These are phyloP conservation scores for Thyridium curvatum DNA, from an alignment of 2,329 filamentous ascomycete genomes.

Conservation along the genomic window DNA sequence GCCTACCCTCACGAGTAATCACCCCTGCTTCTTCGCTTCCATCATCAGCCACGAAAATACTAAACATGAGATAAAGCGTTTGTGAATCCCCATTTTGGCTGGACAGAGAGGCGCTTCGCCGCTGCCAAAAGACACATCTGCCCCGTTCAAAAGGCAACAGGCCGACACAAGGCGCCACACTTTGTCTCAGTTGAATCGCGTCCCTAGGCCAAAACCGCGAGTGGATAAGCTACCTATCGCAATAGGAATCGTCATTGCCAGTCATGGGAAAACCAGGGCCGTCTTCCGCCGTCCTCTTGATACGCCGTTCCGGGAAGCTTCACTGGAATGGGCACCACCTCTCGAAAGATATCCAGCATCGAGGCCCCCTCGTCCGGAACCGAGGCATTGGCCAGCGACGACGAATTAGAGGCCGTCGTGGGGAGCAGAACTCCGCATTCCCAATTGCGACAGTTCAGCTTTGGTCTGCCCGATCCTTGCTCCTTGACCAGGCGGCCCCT, in stretches of 20 bases:
- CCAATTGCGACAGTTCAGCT: constrained; percentile 86
- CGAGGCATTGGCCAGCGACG: constrained; percentile 10
- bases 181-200: too few relatives aligned
- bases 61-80: too few relatives aligned
- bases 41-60: too few relatives aligned
- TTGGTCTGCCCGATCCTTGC: constrained; percentile 57
- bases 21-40: too few relatives aligned
- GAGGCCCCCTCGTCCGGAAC: constrained; percentile 5
- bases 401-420: constrained; percentile 23
- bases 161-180: not conserved
- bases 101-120: too few relatives aligned
- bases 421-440: constrained; percentile 85
- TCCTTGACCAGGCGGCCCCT: constrained; percentile 77
- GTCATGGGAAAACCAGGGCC: constrained; percentile 34
- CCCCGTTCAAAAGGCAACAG: not conserved
- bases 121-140: too few relatives aligned
- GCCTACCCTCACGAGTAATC: too few relatives aligned
- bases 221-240: not conserved
- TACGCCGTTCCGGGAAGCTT: constrained; percentile 49
- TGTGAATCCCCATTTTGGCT: too few relatives aligned
- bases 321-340: constrained; percentile 58
- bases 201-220: not conserved
- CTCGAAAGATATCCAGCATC: constrained; percentile 42
- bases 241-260: not conserved
- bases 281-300: constrained; percentile 20